These are phyloP conservation scores for Arxiozyma heterogenica DNA, from an alignment of 1,139 yeast species.

Conservation along the genomic window DNA sequence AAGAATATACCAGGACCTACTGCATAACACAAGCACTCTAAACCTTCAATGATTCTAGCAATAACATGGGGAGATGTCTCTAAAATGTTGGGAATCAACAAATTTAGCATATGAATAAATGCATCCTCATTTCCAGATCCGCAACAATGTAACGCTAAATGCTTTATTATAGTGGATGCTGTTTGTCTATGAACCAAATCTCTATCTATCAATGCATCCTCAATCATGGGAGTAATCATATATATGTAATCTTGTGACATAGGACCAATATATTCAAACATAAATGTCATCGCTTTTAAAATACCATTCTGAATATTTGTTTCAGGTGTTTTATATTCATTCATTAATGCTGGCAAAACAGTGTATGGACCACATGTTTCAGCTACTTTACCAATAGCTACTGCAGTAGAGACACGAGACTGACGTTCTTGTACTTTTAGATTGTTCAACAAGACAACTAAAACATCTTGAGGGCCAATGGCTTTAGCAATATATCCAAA, in stretches of 20 bases:
- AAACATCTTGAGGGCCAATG: conserved; percentile 92
- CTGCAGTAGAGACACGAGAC: conserved; percentile 92
- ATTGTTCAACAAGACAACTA: conserved; percentile 76
- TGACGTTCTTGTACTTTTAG: conserved; percentile 92
- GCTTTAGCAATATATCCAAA: conserved; percentile 89
- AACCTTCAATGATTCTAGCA: conserved; percentile 66
- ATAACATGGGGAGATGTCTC: conserved; percentile 96
- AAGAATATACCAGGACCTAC: conserved; percentile 68
- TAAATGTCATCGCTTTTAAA: conserved; percentile 80
- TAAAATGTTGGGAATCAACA: conserved; percentile 73
- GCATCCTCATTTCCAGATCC: conserved; percentile 74
- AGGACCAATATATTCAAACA: conserved; percentile 87
- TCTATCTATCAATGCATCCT: conserved; percentile 85
- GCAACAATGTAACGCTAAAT: conserved; percentile 68
- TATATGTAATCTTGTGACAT: conserved; percentile 76
- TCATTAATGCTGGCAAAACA: conserved; percentile 92
- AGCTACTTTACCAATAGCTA: conserved; percentile 95
- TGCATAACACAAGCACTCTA: conserved; percentile 64
- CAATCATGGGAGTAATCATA: conserved; percentile 70
- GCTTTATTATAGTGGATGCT: conserved; percentile 81
- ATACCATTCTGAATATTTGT: conserved; percentile 94
- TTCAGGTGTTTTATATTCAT: conserved; percentile 89
- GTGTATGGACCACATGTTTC: conserved; percentile 91
- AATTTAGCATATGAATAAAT: conserved; percentile 63
- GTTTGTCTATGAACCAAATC: conserved; percentile 94